These are phyloP conservation scores for Zymoseptoria tritici DNA, from an alignment of 2,329 filamentous ascomycete genomes.

Conservation along the genomic window DNA sequence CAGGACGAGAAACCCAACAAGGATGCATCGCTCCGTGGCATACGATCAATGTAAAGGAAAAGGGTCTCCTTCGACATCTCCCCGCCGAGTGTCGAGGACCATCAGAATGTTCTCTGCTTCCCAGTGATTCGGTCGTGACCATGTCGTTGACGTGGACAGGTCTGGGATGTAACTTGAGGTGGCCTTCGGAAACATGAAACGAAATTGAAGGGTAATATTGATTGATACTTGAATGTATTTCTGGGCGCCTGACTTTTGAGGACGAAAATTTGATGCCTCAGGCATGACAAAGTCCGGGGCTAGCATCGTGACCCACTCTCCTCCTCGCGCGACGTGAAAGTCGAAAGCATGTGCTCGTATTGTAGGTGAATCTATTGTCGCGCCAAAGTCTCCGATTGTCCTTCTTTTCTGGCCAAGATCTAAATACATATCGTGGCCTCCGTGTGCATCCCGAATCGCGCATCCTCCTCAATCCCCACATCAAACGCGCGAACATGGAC, in stretches of 20 bases:
- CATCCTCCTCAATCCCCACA: neutral
- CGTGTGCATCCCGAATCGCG: neutral
- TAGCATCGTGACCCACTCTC: neutral
- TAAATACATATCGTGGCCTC: neutral
- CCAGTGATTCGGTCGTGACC: too few species aligned
- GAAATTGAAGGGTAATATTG: too few species aligned
- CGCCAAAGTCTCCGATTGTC: neutral
- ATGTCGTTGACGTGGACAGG: too few species aligned
- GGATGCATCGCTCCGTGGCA: too few species aligned
- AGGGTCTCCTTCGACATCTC: too few species aligned
- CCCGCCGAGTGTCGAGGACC: too few species aligned
- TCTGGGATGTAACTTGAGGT: too few species aligned
- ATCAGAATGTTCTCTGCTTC: too few species aligned
- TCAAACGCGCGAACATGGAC: conserved; percentile 28
- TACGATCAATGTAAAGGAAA: too few species aligned
- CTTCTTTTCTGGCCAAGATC: neutral
- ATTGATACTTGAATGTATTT: neutral
- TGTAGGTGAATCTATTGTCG: neutral
- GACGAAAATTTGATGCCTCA: neutral
- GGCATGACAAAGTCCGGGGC: neutral
- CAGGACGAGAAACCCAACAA: too few species aligned
- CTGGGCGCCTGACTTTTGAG: neutral
- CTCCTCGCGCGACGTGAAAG: neutral
- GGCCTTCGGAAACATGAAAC: too few species aligned
- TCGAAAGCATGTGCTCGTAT: neutral